Conservation (phyloP, 192 early-diverging fungal species). For the Podila verticillata region DNA sequence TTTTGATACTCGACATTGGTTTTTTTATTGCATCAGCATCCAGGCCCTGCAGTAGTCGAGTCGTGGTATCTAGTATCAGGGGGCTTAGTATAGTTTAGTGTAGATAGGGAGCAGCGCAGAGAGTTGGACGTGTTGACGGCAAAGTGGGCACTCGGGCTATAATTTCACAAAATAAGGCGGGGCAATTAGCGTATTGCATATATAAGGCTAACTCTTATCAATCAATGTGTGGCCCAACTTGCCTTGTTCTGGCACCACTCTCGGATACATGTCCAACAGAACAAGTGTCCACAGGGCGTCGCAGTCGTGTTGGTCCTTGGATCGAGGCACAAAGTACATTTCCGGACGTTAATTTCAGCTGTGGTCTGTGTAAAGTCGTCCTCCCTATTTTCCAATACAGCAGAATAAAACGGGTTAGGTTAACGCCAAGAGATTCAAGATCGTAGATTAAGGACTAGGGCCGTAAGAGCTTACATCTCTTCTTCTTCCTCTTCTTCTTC, state of each 20-base stretch:
- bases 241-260: constrained; percentile 95
- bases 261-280: constrained; percentile 94
- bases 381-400: constrained; percentile 7
- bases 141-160: constrained; percentile 92
- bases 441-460: neutral
- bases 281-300: constrained; percentile 94
- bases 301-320: constrained; percentile 78
- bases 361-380: constrained; percentile 11
- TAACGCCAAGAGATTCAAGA: too few relatives aligned
- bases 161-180: constrained; percentile 10
- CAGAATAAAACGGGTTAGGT: too few relatives aligned
- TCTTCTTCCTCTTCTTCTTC: constrained; percentile 5
- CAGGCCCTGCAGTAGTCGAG: too few relatives aligned
- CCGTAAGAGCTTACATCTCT: constrained; percentile 16
- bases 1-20: too few relatives aligned
- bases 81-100: constrained; percentile 64
- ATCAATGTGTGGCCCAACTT: constrained; percentile 5
- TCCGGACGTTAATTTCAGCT: constrained; percentile 53
- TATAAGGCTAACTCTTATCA: neutral
- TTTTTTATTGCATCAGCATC: too few relatives aligned
- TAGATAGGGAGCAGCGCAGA: constrained; percentile 80
- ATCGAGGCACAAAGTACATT: constrained; percentile 91
- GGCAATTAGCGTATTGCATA: neutral
- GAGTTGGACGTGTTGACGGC: constrained; percentile 81
- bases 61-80: neutral